These are phyloP conservation scores for Aspergillus chevalieri DNA, from an alignment of 2,329 filamentous ascomycete genomes.

Conservation along the genomic window DNA sequence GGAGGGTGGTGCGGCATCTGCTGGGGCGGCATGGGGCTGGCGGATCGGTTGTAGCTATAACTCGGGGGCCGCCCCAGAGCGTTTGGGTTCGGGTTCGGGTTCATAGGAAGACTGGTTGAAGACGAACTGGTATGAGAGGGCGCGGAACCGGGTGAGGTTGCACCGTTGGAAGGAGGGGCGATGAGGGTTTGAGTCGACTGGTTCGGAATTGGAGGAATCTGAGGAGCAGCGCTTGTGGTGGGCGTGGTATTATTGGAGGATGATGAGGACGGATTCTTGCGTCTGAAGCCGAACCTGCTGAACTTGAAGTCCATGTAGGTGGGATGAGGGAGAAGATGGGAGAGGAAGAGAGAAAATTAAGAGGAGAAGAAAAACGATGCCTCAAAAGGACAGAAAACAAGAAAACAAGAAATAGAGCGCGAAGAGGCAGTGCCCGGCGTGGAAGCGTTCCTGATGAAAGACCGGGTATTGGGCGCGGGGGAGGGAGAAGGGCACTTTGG, in stretches of 20 bases:
- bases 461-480: background rate
- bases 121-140: conserved; percentile 40
- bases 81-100: conserved; percentile 39
- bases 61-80: conserved; percentile 57
- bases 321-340: conserved; percentile 8
- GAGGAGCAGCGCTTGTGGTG: background rate
- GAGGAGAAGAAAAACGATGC: background rate
- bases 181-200: conserved; percentile 24
- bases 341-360: conserved; percentile 7
- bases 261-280: conserved; percentile 34
- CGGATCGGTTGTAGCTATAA: conserved; percentile 54
- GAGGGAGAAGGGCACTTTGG: background rate
- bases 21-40: conserved; percentile 48
- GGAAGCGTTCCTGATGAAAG: background rate
- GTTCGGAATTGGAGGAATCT: background rate
- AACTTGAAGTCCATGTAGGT: conserved; percentile 43
- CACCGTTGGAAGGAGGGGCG: conserved; percentile 29
- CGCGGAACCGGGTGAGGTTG: conserved; percentile 28
- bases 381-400: background rate
- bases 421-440: background rate
- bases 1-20: conserved; percentile 42
- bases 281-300: conserved; percentile 47
- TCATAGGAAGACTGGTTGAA: conserved; percentile 51
- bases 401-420: background rate
- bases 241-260: conserved; percentile 2